Conservation (phyloP, 148 eudicot genomes). For the Dianthus caryophyllus region DNA sequence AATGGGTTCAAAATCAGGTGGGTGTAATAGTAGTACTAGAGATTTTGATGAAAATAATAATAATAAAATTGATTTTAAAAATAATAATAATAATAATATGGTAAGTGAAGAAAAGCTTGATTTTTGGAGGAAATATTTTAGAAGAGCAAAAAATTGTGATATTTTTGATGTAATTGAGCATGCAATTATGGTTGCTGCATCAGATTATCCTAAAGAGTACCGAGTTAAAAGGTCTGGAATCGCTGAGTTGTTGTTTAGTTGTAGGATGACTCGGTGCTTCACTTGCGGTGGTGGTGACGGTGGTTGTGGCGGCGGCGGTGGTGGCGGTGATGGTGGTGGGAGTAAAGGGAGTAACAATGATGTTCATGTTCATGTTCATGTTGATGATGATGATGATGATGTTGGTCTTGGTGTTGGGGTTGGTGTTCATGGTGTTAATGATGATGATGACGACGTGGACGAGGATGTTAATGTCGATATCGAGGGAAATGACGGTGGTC, state of each 20-base stretch:
- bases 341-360: constrained; percentile 17
- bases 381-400: constrained; percentile 22
- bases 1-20: constrained; percentile 41
- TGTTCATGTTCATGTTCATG: no score
- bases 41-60: constrained; percentile 1
- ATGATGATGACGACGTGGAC: constrained; percentile 26
- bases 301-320: constrained; percentile 14
- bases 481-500: constrained; percentile 19
- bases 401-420: constrained; percentile 29
- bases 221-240: constrained; percentile 51
- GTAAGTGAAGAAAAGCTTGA: constrained; percentile 27
- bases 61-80: background rate
- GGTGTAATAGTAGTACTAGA: constrained; percentile 12
- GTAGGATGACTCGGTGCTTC: constrained; percentile 47
- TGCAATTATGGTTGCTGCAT: constrained; percentile 74
- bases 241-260: constrained; percentile 59
- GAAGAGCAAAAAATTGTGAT: constrained; percentile 47
- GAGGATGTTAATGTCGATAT: constrained; percentile 29
- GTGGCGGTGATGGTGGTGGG: constrained; percentile 20
- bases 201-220: constrained; percentile 73
- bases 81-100: background rate
- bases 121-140: constrained; percentile 70
- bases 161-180: constrained; percentile 78
- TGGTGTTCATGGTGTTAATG: constrained; percentile 20
- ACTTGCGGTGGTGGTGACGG: constrained; percentile 8